Percentiles rank a stretch among this genome's conserved stretches.
These are phyloP conservation scores for Trametes versicolor DNA, from an alignment of 1,284 basidiomycete species.

Conservation along the genomic window DNA sequence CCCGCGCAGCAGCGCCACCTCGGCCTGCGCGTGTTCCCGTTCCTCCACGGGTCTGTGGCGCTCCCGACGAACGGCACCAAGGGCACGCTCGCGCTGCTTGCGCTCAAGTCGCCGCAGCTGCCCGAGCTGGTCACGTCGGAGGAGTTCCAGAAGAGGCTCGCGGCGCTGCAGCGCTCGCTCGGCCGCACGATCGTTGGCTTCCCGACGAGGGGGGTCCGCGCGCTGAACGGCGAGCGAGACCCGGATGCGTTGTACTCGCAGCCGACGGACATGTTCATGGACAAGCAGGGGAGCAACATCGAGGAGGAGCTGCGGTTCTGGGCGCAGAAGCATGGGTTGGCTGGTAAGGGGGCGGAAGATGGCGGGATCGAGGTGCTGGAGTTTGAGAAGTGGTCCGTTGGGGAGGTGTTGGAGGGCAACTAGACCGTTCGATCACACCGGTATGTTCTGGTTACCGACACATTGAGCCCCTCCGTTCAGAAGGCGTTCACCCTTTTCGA, in stretches of 20 bases:
- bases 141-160: conserved; percentile 62
- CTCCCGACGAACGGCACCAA: conserved; percentile 32
- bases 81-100: conserved; percentile 70
- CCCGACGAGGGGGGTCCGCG: conserved; percentile 71
- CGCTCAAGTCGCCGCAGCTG: conserved; percentile 60
- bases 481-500: too few relatives aligned
- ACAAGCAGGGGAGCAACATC: conserved; percentile 65
- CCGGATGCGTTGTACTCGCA: conserved; percentile 82
- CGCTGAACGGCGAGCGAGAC: conserved; percentile 51
- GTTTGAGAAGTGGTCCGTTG: conserved; percentile 75
- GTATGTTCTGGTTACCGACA: conserved; percentile 10
- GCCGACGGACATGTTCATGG: conserved; percentile 80
- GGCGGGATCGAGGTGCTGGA: conserved; percentile 59
- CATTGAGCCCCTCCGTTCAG: too few relatives aligned
- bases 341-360: conserved; percentile 42
- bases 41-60: conserved; percentile 74
- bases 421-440: conserved; percentile 4
- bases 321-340: conserved; percentile 65
- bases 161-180: conserved; percentile 78
- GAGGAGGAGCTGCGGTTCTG: conserved; percentile 73
- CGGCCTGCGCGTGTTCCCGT: conserved; percentile 78
- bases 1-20: conserved; percentile 49
- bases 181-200: conserved; percentile 91
- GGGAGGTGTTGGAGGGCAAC: conserved; percentile 47
- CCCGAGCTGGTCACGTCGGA: conserved; percentile 54